These are phyloP conservation scores for Rhodomyrtus tomentosa DNA, from an alignment of 345 rosid genomes.

Conservation along the genomic window DNA sequence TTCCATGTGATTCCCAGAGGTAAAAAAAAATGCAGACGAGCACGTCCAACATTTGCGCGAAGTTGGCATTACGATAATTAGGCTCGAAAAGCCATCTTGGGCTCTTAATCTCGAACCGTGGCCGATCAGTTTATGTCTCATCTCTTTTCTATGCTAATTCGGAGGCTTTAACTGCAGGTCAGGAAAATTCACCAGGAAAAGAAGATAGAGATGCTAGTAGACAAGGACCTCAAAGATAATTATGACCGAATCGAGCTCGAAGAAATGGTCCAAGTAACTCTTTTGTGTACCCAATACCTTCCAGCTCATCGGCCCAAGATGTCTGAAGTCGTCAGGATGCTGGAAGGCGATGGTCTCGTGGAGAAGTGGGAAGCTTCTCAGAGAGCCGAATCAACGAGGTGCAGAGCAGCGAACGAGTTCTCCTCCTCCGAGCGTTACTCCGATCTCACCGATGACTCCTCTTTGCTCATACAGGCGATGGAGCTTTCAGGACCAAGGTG, in stretches of 20 bases:
- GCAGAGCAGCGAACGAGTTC: constrained; percentile 56
- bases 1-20: background rate
- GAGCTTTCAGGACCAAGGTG: constrained; percentile 95
- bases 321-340: constrained; percentile 95
- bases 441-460: constrained; percentile 84
- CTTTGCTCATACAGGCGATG: constrained; percentile 72
- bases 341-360: constrained; percentile 91
- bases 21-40: background rate
- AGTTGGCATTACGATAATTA: background rate
- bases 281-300: constrained; percentile 74
- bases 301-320: constrained; percentile 80
- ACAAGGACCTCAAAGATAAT: constrained; percentile 63
- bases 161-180: constrained; percentile 34
- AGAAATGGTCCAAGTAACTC: constrained; percentile 82
- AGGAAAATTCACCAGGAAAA: constrained; percentile 83
- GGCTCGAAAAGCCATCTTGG: background rate
- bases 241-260: constrained; percentile 72
- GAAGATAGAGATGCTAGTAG: constrained; percentile 73
- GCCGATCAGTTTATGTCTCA: background rate
- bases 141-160: background rate
- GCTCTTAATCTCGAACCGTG: background rate
- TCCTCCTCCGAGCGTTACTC: constrained; percentile 70
- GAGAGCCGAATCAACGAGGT: constrained; percentile 48
- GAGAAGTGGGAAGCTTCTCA: constrained; percentile 98
- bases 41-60: background rate